phyloP scores from a whole-genome alignment of 2,329 filamentous ascomycete genomes.

The Hypoxylon sp. region DNA sequence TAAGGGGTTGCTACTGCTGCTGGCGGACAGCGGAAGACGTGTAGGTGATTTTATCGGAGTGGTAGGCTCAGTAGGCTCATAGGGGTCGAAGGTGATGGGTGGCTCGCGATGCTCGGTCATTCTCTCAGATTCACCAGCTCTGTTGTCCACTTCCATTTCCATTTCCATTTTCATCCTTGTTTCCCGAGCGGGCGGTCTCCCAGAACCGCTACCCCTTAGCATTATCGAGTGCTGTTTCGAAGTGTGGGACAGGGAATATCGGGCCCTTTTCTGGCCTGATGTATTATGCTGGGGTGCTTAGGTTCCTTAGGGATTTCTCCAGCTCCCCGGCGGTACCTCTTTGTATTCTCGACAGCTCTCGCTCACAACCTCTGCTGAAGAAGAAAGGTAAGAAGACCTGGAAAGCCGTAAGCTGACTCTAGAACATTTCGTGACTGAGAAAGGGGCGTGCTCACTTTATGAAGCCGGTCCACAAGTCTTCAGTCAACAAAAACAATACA shows the following conservation, averaged over 20 bases:
- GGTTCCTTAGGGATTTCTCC: conserved; percentile 17
- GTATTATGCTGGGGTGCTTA: conserved; percentile 15
- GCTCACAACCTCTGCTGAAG: background rate
- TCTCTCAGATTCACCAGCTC: conserved; percentile 23
- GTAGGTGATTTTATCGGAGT: conserved; percentile 26
- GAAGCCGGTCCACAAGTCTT: conserved; percentile 14
- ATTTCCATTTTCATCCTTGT: conserved; percentile 25
- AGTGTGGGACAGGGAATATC: conserved; percentile 24
- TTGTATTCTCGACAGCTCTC: conserved; percentile 14
- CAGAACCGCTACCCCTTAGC: conserved; percentile 35
- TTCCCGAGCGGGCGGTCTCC: conserved; percentile 16
- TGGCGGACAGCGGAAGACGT: conserved; percentile 12
- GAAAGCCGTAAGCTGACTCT: background rate
- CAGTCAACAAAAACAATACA: conserved; percentile 13
- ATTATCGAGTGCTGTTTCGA: conserved; percentile 38
- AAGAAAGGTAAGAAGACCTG: conserved; percentile 8
- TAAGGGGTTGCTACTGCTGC: conserved; percentile 11
- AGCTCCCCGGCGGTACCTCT: background rate
- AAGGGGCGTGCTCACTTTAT: conserved; percentile 8
- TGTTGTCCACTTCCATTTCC: conserved; percentile 18
- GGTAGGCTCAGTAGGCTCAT: conserved; percentile 32
- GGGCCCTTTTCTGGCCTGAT: conserved; percentile 17
- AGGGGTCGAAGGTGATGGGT: conserved; percentile 37
- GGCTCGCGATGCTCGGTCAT: conserved; percentile 25
- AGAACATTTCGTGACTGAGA: background rate